Evolutionary conservation across 2,329 filamentous ascomycete species (phyloP), one percentile per base, ranked within the genome.

Genomic region (Fusarium zealandicum): DNA sequence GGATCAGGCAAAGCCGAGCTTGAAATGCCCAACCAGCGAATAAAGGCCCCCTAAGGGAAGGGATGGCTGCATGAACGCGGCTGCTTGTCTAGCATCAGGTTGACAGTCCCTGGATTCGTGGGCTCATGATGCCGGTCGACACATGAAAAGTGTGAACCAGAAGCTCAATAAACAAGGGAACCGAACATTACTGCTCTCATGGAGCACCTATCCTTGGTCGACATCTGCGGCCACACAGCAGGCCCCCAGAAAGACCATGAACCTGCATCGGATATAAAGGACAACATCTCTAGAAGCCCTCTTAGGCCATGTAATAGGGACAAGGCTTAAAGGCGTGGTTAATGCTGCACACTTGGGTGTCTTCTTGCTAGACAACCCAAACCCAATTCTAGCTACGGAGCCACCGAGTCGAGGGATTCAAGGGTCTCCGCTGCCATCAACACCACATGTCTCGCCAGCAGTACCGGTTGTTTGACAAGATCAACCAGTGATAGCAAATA

Each of bases 381-480:
- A n/a, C 27, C 14, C 12, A 37, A 27, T n/a, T 20, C 28, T 31
- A 35, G 18, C 36, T 41, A 22, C 32, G 37, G 37, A 42, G 32
- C 39, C 31, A 28, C 20, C 31, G 40, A 45, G 44, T 22, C 28
- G 36, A 51, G 43, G 35, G 32, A 35, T 35, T 13, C 18, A 33
- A 42, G 32, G 16, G 38, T 11, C 16, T 46, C 20, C 42, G 32
- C 42, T 22, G 20, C 44, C 38, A 38, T 37, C 16, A 42, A 28
- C 27, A 46, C 12, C 6, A 59, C 55, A 39, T 36, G 41, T 43
- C 45, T 62, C 45, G 41, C 41, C 35, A 25, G 16, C 18, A 20
- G 25, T 37, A 14, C 33, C 33, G 27, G 38, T 12, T 25, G 43
- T 45, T 44, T 31, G 22, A 30, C 28, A 40, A 25, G 16, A 16